Evolutionary conservation across 768 basidiomycete species (phyloP).

Genomic region (Tremella yokohamensis): DNA sequence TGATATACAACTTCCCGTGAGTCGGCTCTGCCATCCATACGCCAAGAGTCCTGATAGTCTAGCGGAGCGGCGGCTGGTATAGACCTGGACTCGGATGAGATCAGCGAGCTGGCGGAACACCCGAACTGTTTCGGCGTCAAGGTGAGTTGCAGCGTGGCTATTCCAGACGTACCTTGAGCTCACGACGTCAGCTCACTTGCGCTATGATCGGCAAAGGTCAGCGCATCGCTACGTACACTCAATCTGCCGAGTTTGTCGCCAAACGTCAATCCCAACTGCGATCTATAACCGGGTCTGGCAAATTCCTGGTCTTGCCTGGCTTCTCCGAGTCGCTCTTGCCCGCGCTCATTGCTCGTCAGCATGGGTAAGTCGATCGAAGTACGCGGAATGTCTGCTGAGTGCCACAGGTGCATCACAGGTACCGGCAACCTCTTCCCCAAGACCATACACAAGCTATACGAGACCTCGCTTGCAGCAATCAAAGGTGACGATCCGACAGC

Average conservation of each 20-base stretch:
- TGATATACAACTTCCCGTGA: conserved; percentile 79
- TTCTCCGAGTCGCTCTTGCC: conserved; percentile 66
- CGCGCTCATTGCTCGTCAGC: conserved; percentile 61
- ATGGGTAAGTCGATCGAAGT: conserved; percentile 52
- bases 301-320: conserved; percentile 62
- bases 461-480: conserved; percentile 45
- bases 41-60: not conserved
- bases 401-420: conserved; percentile 57
- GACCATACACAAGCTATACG: conserved; percentile 52
- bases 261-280: conserved; percentile 54
- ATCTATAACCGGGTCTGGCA: conserved; percentile 48
- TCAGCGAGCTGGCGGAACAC: conserved; percentile 66
- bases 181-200: conserved; percentile 63
- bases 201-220: conserved; percentile 80
- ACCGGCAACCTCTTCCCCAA: conserved; percentile 53
- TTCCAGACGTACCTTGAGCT: not conserved
- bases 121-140: conserved; percentile 81
- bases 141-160: conserved; percentile 13
- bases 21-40: conserved; percentile 35
- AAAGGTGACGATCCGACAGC: conserved; percentile 30
- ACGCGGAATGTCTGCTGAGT: not conserved
- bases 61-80: conserved; percentile 59
- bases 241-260: conserved; percentile 45
- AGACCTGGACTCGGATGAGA: conserved; percentile 76
- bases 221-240: conserved; percentile 62